Evolutionary conservation across 495 filamentous ascomycete species (phyloP).

Genomic region (Annulohypoxylon moriforme): DNA sequence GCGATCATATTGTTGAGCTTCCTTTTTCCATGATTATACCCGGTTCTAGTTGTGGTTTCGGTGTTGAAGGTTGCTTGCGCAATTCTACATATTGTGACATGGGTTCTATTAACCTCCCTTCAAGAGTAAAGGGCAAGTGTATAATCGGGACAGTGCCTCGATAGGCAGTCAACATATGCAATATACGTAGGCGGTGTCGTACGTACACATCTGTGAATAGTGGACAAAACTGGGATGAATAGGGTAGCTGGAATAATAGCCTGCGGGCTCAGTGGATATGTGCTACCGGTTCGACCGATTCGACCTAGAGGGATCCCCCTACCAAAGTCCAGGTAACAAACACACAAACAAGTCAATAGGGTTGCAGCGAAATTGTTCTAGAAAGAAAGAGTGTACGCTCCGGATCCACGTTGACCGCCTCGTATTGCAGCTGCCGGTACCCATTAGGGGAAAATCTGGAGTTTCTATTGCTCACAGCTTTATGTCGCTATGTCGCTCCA

Average conservation of each 20-base stretch:
- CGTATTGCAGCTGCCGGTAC: constrained; percentile 44
- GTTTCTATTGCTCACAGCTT: constrained; percentile 5
- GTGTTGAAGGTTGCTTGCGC: constrained; percentile 9
- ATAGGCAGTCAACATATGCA: constrained; percentile 42
- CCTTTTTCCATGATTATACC: constrained; percentile 26
- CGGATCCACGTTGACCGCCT: constrained; percentile 39
- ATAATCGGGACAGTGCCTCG: constrained; percentile 31
- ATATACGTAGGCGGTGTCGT: constrained; percentile 2
- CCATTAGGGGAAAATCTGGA: constrained; percentile 36
- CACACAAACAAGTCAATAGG: constrained; percentile 17
- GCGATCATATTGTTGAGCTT: constrained; percentile 34
- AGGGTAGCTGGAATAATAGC: background rate
- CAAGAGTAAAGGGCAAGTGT: constrained; percentile 22
- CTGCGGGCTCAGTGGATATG: constrained; percentile 21
- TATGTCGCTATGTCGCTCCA: constrained; percentile 19
- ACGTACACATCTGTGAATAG: background rate
- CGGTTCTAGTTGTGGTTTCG: constrained; percentile 17
- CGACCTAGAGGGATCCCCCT: constrained; percentile 1
- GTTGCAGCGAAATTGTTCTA: constrained; percentile 40
- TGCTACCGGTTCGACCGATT: constrained; percentile 34
- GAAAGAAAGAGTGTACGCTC: constrained; percentile 32
- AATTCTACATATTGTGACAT: constrained; percentile 23
- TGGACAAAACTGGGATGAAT: constrained; percentile 7
- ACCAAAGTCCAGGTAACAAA: constrained; percentile 38
- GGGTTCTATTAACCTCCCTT: constrained; percentile 32